Percentiles rank a stretch among this genome's conserved stretches.
These are phyloP conservation scores for Hymenotorrendiella dingleyae DNA, from an alignment of 2,329 filamentous ascomycete genomes.

Conservation along the genomic window DNA sequence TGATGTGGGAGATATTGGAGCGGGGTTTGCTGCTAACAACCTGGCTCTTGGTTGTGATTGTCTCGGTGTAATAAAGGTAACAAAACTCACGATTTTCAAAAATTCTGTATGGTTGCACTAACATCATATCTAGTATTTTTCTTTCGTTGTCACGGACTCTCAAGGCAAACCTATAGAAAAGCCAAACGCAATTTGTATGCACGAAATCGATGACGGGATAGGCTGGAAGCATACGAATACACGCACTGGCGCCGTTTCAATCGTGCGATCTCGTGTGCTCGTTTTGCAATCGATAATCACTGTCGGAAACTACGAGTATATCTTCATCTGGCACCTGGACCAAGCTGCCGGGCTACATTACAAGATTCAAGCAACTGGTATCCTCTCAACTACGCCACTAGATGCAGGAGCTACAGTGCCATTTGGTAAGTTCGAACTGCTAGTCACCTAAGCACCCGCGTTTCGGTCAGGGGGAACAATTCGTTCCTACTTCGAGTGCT, in stretches of 20 bases:
- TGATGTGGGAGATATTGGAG: slow-evolving; percentile 62
- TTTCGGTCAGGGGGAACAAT: too few species aligned
- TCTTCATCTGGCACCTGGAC: slow-evolving; percentile 58
- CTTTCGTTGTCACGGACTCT: slow-evolving; percentile 44
- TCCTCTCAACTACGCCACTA: slow-evolving; percentile 50
- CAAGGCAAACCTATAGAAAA: slow-evolving; percentile 48
- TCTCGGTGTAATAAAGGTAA: slow-evolving; percentile 56
- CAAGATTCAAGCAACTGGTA: slow-evolving; percentile 60
- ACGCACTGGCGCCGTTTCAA: slow-evolving; percentile 17
- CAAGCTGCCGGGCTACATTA: slow-evolving; percentile 56
- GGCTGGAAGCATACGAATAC: slow-evolving; percentile 67
- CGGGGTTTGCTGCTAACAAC: slow-evolving; percentile 61
- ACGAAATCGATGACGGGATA: slow-evolving; percentile 65
- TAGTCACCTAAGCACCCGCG: too few species aligned
- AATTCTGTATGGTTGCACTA: background rate
- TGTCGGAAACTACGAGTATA: slow-evolving; percentile 65
- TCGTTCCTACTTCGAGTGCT: too few species aligned
- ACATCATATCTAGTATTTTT: slow-evolving; percentile 40
- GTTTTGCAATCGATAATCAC: slow-evolving; percentile 36
- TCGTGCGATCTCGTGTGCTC: slow-evolving; percentile 21
- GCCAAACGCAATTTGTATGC: slow-evolving; percentile 60
- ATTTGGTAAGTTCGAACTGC: too few species aligned
- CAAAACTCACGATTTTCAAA: background rate
- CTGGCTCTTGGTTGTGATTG: slow-evolving; percentile 63
- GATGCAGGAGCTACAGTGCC: slow-evolving; percentile 44